These are phyloP conservation scores for Purpureocillium lavendulum DNA, from an alignment of 2,329 filamentous ascomycete species.

Conservation along the genomic window DNA sequence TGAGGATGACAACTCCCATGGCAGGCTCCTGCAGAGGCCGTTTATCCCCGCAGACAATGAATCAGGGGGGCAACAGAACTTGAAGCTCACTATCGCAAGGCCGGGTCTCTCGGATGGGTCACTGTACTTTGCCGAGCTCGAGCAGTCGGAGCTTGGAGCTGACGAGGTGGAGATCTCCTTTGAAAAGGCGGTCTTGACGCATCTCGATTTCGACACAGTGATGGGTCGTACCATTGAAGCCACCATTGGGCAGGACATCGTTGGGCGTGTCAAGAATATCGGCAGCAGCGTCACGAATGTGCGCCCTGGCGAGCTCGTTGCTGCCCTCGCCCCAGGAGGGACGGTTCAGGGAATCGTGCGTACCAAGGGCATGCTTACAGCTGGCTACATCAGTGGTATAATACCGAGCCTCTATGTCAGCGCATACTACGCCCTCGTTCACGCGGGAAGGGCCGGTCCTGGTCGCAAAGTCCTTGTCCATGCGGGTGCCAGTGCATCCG, in stretches of 20 bases:
- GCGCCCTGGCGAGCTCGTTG: slow-evolving; percentile 30
- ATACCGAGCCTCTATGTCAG: slow-evolving; percentile 30
- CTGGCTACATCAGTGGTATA: slow-evolving; percentile 15
- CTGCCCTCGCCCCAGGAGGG: slow-evolving; percentile 25
- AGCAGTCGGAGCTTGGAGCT: slow-evolving; percentile 12
- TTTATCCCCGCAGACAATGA: slow-evolving; percentile 12
- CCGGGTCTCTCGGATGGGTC: slow-evolving; percentile 16
- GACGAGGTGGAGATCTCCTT: slow-evolving; percentile 33
- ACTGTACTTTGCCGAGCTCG: slow-evolving; percentile 15
- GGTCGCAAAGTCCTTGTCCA: slow-evolving; percentile 32
- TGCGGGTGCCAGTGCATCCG: slow-evolving; percentile 32
- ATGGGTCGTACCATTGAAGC: slow-evolving; percentile 22
- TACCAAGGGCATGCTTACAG: slow-evolving; percentile 27
- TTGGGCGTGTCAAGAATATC: slow-evolving; percentile 25
- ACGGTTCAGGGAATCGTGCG: slow-evolving; percentile 25
- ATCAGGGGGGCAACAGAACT: slow-evolving; percentile 5
- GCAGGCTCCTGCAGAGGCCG: slow-evolving; percentile 4
- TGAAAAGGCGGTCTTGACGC: slow-evolving; percentile 22
- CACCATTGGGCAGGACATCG: slow-evolving; percentile 31
- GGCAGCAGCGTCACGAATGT: slow-evolving; percentile 24
- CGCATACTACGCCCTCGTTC: slow-evolving; percentile 32
- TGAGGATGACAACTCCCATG: slow-evolving; percentile 19
- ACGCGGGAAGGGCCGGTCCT: slow-evolving; percentile 17
- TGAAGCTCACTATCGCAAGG: slow-evolving; percentile 14
- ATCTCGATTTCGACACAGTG: slow-evolving; percentile 26